Evolutionary conservation across 306 rosid species (phyloP), one percentile per base, ranked within the genome.

Genomic region (Styphnolobium japonicum): DNA sequence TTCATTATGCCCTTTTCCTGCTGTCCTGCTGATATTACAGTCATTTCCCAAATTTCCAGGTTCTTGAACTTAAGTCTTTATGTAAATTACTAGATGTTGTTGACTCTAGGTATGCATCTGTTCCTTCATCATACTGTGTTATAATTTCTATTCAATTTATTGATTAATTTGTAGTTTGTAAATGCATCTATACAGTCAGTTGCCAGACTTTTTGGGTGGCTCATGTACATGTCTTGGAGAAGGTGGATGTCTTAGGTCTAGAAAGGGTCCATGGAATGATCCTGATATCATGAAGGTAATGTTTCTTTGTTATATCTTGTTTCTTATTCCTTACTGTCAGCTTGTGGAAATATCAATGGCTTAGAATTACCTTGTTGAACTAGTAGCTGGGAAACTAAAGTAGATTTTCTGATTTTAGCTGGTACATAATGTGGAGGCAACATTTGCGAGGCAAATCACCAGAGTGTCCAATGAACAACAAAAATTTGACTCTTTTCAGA

Each of bases 201-300:
- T 93, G 86, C 96, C 97, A 10, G 91, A 91, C 52, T 91, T 93
- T 89, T 85, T 91, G 73, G 97, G 96, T 67, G 97, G 97, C 53
- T 83, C 89, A 7, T 93, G 97, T 77, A 80, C 88, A 7, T 93
- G 97, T 81, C 71, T 85, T 45, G 85, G 80, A 11, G 94, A 91
- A 85, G 92, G 94, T 36, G 92, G 94, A 34, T 93, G 97, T 84
- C 96, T 93, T 33, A 85, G 85, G 72, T 89, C 96, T 27, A 85
- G 85, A 78, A 91, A 86, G 83, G 97, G 96, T 75, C 97, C 97
- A n/a, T 93, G 97, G 97, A 89, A 89, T 48, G 92, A 90, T 84
- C 90, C 90, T 0, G 88, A 93, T 51, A 88, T 93, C 77, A 85
- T 93, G 93, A 93, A 93, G 92, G 97, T 89, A 67, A 12, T 55